Conservation (phyloP, 805 yeast species). For the Nakazawaea wickerhamii region DNA sequence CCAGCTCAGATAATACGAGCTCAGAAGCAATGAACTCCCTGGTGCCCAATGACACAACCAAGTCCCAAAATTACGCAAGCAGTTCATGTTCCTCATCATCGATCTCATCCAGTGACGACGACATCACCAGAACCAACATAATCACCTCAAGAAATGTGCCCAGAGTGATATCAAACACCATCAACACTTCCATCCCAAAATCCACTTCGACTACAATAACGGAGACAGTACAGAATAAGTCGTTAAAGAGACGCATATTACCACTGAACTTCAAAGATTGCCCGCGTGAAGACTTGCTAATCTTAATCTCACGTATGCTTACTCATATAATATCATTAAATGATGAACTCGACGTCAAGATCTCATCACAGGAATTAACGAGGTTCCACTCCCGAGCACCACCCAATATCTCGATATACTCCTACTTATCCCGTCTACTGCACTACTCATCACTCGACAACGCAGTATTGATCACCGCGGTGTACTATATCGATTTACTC, state of each 20-base stretch:
- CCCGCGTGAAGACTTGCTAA: conserved; percentile 62
- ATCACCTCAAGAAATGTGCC: not conserved
- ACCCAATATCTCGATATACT: conserved; percentile 76
- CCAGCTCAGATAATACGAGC: too few species aligned
- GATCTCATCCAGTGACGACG: not conserved
- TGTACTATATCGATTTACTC: conserved; percentile 86
- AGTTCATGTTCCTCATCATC: conserved; percentile 1
- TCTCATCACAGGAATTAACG: conserved; percentile 49
- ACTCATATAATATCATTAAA: conserved; percentile 68
- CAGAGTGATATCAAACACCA: too few species aligned
- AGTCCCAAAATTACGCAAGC: not conserved
- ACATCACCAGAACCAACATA: not conserved
- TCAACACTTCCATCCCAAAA: not conserved
- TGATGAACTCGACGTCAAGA: conserved; percentile 38
- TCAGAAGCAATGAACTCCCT: not conserved
- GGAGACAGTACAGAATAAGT: too few species aligned
- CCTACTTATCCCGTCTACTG: conserved; percentile 70
- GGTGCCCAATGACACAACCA: conserved; percentile 5
- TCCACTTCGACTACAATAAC: not conserved
- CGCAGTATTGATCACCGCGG: conserved; percentile 71
- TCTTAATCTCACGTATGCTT: conserved; percentile 74
- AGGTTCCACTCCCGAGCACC: conserved; percentile 93
- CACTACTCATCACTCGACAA: conserved; percentile 83
- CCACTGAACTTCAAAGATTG: conserved; percentile 59
- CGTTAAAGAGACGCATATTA: conserved; percentile 22